These are phyloP conservation scores for Phoma sp. DNA, from an alignment of 2,329 filamentous ascomycete species.

Conservation along the genomic window DNA sequence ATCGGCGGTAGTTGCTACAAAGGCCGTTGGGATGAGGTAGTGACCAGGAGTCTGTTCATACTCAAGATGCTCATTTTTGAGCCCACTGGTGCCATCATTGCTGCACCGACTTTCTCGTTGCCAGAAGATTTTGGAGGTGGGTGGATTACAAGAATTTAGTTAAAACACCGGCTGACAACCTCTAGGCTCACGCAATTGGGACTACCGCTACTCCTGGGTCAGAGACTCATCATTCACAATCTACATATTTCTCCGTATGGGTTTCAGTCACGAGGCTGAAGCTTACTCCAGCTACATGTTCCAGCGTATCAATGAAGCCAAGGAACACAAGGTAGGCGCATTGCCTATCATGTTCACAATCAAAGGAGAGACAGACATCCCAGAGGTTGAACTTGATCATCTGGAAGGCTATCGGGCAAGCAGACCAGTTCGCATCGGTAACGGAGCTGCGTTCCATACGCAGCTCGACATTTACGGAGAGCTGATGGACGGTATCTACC, in stretches of 20 bases:
- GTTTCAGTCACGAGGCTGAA: conserved; percentile 77
- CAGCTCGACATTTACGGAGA: conserved; percentile 84
- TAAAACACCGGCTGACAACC: not conserved
- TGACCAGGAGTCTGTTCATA: conserved; percentile 73
- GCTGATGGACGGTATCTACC: conserved; percentile 76
- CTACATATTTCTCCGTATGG: conserved; percentile 76
- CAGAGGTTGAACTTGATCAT: conserved; percentile 71
- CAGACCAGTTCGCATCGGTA: conserved; percentile 76
- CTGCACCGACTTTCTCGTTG: conserved; percentile 77
- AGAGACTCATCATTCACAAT: conserved; percentile 79
- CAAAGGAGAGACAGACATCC: conserved; percentile 74
- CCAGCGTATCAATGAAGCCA: conserved; percentile 69
- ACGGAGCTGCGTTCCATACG: conserved; percentile 76
- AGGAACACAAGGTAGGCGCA: conserved; percentile 61
- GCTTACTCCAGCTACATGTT: conserved; percentile 81
- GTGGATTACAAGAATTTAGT: not conserved
- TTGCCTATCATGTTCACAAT: conserved; percentile 80
- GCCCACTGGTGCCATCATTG: conserved; percentile 78
- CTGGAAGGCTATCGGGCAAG: conserved; percentile 76
- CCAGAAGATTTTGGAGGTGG: conserved; percentile 64
- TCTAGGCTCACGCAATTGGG: conserved; percentile 63
- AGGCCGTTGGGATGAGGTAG: conserved; percentile 75
- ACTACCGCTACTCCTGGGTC: conserved; percentile 80
- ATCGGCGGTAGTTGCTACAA: conserved; percentile 73
- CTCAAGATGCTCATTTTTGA: conserved; percentile 80